Percentiles rank a stretch among this genome's conserved stretches.
Evolutionary conservation across 2,329 filamentous ascomycete species (phyloP).

Genomic region (Stachybotrys echinatus): DNA sequence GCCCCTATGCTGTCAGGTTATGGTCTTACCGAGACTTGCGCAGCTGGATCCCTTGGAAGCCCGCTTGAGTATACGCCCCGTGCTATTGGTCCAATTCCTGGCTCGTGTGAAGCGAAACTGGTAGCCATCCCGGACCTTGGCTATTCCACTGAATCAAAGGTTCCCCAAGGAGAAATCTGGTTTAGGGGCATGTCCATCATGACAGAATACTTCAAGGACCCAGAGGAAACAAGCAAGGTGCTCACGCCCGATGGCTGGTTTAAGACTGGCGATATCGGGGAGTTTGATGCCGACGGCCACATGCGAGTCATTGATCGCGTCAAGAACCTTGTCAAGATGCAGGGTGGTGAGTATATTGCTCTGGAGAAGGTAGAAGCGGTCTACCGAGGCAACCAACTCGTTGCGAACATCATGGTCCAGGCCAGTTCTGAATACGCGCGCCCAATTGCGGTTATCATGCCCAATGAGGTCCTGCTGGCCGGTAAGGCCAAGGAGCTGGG

Average conservation of each 20-base stretch:
- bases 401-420: slow-evolving; percentile 83
- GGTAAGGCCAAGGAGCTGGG: slow-evolving; percentile 56
- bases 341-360: slow-evolving; percentile 93
- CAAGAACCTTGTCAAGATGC: slow-evolving; percentile 97
- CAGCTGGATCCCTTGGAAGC: slow-evolving; percentile 76
- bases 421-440: slow-evolving; percentile 70
- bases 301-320: slow-evolving; percentile 88
- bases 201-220: slow-evolving; percentile 76
- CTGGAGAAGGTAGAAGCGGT: slow-evolving; percentile 92
- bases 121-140: slow-evolving; percentile 87
- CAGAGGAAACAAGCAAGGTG: slow-evolving; percentile 74
- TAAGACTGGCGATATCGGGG: slow-evolving; percentile 92
- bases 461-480: slow-evolving; percentile 58
- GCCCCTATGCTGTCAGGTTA: slow-evolving; percentile 94
- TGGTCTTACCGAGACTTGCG: slow-evolving; percentile 88
- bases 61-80: slow-evolving; percentile 77
- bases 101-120: slow-evolving; percentile 80
- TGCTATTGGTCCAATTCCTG: slow-evolving; percentile 73
- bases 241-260: slow-evolving; percentile 90
- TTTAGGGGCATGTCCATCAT: slow-evolving; percentile 75
- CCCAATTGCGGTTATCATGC: slow-evolving; percentile 75
- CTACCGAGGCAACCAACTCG: slow-evolving; percentile 74
- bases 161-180: slow-evolving; percentile 89
- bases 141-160: slow-evolving; percentile 68
- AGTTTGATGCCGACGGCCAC: slow-evolving; percentile 76